A percentile compares a stretch with the other conserved stretches of the same genome.
Conservation (phyloP, 306 rosid genomes). For the Cucurbita ficifolia region DNA sequence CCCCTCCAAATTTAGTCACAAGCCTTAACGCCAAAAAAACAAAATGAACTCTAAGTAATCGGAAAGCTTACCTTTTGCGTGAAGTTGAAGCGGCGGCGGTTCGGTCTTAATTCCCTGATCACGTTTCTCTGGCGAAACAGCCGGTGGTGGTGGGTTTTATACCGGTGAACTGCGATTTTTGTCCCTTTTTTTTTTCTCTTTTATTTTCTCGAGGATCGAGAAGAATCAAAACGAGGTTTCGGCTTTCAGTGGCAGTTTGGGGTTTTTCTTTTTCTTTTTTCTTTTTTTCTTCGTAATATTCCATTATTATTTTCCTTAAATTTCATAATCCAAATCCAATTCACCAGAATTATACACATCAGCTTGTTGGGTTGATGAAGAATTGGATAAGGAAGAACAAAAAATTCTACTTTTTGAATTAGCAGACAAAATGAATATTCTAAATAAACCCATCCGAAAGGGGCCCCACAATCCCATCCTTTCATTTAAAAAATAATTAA, state of each 20-base stretch:
- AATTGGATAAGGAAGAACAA: constrained; percentile 45
- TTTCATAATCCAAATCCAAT: not conserved
- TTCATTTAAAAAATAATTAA: not conserved
- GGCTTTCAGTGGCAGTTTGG: not conserved
- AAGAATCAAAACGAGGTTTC: not conserved
- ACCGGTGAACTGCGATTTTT: constrained; percentile 24
- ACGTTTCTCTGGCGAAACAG: constrained; percentile 16
- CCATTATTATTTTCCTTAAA: not conserved
- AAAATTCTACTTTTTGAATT: constrained; percentile 21
- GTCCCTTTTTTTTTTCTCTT: not conserved
- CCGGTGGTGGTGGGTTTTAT: constrained; percentile 41
- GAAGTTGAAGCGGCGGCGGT: not conserved
- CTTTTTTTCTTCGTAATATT: not conserved
- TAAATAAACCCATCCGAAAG: constrained; percentile 16
- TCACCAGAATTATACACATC: not conserved
- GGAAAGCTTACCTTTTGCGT: constrained; percentile 10
- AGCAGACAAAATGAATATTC: constrained; percentile 63
- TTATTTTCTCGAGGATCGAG: constrained; percentile 35
- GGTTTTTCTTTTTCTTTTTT: not conserved
- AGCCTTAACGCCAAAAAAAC: no score
- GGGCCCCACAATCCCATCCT: constrained; percentile 16
- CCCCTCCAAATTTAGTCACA: not conserved
- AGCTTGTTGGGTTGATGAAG: not conserved
- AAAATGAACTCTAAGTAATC: not conserved
- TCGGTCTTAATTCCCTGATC: not conserved